phyloP scores from a whole-genome alignment of 768 basidiomycete genomes.

The Leccinum rimulosum region DNA sequence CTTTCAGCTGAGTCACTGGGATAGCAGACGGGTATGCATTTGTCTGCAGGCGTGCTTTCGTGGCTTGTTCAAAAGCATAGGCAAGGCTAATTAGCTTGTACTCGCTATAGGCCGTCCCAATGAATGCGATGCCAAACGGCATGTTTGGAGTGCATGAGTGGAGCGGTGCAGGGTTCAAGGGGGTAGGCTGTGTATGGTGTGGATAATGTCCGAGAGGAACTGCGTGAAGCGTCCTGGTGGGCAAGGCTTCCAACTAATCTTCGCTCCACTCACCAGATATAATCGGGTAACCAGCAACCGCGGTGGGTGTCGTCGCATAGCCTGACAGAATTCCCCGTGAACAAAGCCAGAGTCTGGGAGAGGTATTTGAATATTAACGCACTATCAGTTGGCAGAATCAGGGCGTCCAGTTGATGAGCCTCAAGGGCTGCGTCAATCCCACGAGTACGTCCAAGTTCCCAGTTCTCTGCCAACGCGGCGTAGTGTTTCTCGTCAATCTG shows the following conservation, averaged over 20 bases:
- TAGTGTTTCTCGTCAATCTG: conserved; percentile 41
- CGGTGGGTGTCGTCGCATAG: conserved; percentile 35
- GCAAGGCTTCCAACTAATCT: background rate
- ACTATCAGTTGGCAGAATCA: conserved; percentile 48
- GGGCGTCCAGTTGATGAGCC: conserved; percentile 46
- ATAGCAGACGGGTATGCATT: conserved; percentile 51
- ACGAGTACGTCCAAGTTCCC: conserved; percentile 47
- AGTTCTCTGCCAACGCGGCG: conserved; percentile 43
- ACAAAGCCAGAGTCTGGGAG: background rate
- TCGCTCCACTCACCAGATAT: conserved; percentile 49
- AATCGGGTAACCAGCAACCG: conserved; percentile 65
- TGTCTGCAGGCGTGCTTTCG: conserved; percentile 47
- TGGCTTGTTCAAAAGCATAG: conserved; percentile 67
- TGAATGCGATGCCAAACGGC: conserved; percentile 61
- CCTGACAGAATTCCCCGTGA: conserved; percentile 10
- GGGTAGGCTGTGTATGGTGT: conserved; percentile 39
- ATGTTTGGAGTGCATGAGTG: conserved; percentile 40
- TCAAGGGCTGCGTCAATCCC: conserved; percentile 56
- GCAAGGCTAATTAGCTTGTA: conserved; percentile 54
- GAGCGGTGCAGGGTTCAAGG: conserved; percentile 42
- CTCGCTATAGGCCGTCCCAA: conserved; percentile 62
- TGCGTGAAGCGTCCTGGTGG: conserved; percentile 5
- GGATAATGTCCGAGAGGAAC: conserved; percentile 65
- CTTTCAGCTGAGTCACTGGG: conserved; percentile 49
- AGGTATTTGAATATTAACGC: conserved; percentile 1